A percentile compares a stretch with the other conserved stretches of the same genome.
Conservation (phyloP, 1,284 basidiomycete species). For the Ustilago trichophora region DNA sequence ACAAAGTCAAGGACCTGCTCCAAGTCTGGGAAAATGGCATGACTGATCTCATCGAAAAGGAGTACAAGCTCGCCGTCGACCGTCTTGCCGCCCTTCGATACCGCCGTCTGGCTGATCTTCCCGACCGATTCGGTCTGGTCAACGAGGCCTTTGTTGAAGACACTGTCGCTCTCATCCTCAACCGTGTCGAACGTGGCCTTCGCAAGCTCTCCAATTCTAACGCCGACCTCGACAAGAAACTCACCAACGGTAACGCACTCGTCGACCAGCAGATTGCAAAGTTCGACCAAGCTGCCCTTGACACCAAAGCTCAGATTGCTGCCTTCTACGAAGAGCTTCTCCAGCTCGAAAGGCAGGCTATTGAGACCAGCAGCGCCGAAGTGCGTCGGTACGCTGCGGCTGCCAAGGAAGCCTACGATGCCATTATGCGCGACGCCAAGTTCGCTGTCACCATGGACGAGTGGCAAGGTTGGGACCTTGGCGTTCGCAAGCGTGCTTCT, state of each 20-base stretch:
- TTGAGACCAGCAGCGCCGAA: slow-evolving; percentile 49
- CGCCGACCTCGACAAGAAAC: slow-evolving; percentile 14
- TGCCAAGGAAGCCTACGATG: slow-evolving; percentile 49
- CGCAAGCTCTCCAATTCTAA: slow-evolving; percentile 40
- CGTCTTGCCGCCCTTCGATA: slow-evolving; percentile 52
- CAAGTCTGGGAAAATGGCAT: slow-evolving; percentile 57
- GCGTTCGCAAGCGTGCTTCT: slow-evolving; percentile 43
- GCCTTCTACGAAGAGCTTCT: slow-evolving; percentile 39
- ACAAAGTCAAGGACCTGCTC: slow-evolving; percentile 49
- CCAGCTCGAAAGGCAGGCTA: slow-evolving; percentile 38
- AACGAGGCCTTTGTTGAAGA: slow-evolving; percentile 58
- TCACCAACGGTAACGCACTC: slow-evolving; percentile 33
- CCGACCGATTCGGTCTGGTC: slow-evolving; percentile 54
- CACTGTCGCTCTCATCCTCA: slow-evolving; percentile 48
- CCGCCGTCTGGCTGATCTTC: slow-evolving; percentile 40
- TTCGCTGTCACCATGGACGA: slow-evolving; percentile 60
- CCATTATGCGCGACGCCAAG: slow-evolving; percentile 55
- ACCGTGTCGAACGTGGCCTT: slow-evolving; percentile 45
- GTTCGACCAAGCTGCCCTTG: slow-evolving; percentile 35
- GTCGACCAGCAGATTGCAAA: slow-evolving; percentile 44
- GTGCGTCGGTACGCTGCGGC: slow-evolving; percentile 48
- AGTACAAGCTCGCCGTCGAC: slow-evolving; percentile 52
- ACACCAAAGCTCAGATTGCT: slow-evolving; percentile 45
- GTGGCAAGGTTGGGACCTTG: slow-evolving; percentile 60
- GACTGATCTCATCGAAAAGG: slow-evolving; percentile 49